Percentiles rank a stretch among this genome's conserved stretches.
Evolutionary conservation across 768 basidiomycete species (phyloP).

Genomic region (Sporobolomyces roseus): DNA sequence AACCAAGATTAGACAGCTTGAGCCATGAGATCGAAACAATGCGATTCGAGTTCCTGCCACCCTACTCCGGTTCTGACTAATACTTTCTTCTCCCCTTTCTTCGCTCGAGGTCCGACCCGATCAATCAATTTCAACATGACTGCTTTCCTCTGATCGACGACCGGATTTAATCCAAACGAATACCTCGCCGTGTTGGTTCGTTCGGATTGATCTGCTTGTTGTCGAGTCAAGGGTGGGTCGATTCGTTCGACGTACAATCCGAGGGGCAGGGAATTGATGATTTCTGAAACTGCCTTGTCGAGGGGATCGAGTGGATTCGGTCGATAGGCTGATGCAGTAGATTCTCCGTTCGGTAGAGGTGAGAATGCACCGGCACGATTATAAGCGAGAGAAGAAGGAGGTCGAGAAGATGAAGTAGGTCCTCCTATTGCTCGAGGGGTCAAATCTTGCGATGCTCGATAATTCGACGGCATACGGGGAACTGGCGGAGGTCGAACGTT

Average conservation of each 20-base stretch:
- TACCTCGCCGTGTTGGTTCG: constrained; percentile 77
- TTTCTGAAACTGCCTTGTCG: constrained; percentile 68
- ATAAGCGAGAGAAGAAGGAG: constrained; percentile 9
- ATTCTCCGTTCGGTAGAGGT: constrained; percentile 5
- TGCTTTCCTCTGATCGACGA: constrained; percentile 54
- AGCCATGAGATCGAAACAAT: constrained; percentile 1
- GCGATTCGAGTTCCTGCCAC: constrained; percentile 33
- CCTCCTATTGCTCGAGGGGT: constrained; percentile 1
- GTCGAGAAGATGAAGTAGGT: too few relatives aligned
- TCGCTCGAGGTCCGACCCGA: constrained; percentile 58
- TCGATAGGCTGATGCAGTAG: constrained; percentile 2
- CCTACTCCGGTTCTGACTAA: constrained; percentile 80
- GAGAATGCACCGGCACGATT: constrained; percentile 1
- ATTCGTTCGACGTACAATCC: constrained; percentile 63
- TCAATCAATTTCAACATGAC: constrained; percentile 77
- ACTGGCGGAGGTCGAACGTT: constrained; percentile 16
- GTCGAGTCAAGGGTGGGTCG: constrained; percentile 66
- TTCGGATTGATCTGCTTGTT: constrained; percentile 60
- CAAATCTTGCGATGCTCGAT: not conserved
- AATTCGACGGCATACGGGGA: constrained; percentile 15
- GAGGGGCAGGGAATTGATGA: constrained; percentile 76
- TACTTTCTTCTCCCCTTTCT: constrained; percentile 67
- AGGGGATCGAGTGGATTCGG: constrained; percentile 70
- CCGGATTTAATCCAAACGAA: constrained; percentile 53
- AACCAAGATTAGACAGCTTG: not conserved